Evolutionary conservation across 1,284 basidiomycete genomes (phyloP), one percentile per base, ranked within the genome.

Genomic region (Sporisorium iseilematis-ciliati): DNA sequence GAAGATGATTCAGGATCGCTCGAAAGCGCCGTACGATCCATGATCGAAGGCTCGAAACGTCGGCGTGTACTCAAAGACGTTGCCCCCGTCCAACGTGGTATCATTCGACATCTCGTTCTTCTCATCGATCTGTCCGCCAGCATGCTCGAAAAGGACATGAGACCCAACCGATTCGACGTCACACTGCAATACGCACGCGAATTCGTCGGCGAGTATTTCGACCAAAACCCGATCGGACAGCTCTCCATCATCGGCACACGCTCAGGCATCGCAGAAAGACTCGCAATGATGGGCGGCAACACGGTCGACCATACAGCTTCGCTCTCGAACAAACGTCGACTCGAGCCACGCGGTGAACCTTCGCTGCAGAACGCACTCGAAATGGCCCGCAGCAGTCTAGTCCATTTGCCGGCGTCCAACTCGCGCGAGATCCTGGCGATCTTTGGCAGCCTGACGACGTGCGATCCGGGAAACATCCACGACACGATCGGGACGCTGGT

Each of bases 151-250:
- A 91, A 94, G 43, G 96, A 99, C 86, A 93, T 97, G 90, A 90
- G 96, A 12, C 94, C 95, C 3, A 95, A 92, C 20, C 89, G 96
- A 18, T 79, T 79, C 59, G 79, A 97, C 81, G 87, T 98, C 45
- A 92, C 91, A 72, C 87, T 99, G 42, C 91, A 94, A 81, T 96
- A 95, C 82, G 80, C 79, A 3, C 68, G 77, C 60, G 92, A 94
- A 74, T 99, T 99, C 79, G 89, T 98, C 23, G 88, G 90, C 8
- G 96, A 99, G 85, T 99, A 96, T 93, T 99, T 98, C 86, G 97
- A 99, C 86, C 97, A 99, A 87, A 99, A 99, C 82, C 96, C 96
- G 0, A 89, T 99, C 20, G 95, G 96, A n/a, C 96, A 99, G 86
- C 66, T 83, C 4, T 80, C 75, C 14, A 80, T 85, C 57, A 65